Percentiles rank a stretch among this genome's conserved stretches.
phyloP scores from a whole-genome alignment of 139 green algal species.

The Chlamydomonas sp. region DNA sequence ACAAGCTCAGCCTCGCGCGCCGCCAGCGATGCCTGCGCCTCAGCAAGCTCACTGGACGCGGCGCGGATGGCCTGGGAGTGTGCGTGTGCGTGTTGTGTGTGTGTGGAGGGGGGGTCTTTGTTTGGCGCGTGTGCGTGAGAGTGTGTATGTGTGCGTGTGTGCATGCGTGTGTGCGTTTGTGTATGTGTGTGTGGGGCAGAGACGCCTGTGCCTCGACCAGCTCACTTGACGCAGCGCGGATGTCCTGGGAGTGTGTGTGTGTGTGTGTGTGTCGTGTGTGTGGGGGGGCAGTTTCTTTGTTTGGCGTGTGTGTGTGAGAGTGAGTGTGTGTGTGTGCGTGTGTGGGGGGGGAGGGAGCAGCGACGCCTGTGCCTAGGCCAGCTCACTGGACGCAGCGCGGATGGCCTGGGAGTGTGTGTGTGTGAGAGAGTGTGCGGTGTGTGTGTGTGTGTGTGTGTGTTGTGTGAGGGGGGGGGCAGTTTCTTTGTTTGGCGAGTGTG shows the following conservation, averaged over 20 bases:
- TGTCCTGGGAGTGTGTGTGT: not conserved
- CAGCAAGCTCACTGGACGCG: not conserved
- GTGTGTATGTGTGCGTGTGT: constrained; percentile 2
- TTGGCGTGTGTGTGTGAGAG: not conserved
- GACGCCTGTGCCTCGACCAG: too few species aligned
- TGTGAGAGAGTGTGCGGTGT: too few species aligned
- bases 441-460: not conserved
- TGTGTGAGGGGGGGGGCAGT: not conserved
- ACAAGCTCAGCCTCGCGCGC: too few species aligned
- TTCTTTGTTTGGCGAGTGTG: not conserved
- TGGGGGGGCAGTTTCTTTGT: not conserved
- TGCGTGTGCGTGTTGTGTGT: not conserved
- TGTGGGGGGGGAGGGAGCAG: too few species aligned
- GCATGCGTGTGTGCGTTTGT: not conserved
- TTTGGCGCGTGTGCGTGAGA: not conserved
- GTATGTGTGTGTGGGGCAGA: too few species aligned
- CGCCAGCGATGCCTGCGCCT: not conserved
- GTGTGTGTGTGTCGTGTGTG: not conserved
- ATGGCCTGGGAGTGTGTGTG: not conserved
- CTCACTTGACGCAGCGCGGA: too few species aligned
- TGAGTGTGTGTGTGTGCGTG: not conserved
- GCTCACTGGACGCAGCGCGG: not conserved
- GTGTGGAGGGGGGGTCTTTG: not conserved
- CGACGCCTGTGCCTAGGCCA: not conserved
- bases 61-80: not conserved